These are phyloP conservation scores for Botryosphaeria dothidea DNA, from an alignment of 2,329 filamentous ascomycete genomes.

Conservation along the genomic window DNA sequence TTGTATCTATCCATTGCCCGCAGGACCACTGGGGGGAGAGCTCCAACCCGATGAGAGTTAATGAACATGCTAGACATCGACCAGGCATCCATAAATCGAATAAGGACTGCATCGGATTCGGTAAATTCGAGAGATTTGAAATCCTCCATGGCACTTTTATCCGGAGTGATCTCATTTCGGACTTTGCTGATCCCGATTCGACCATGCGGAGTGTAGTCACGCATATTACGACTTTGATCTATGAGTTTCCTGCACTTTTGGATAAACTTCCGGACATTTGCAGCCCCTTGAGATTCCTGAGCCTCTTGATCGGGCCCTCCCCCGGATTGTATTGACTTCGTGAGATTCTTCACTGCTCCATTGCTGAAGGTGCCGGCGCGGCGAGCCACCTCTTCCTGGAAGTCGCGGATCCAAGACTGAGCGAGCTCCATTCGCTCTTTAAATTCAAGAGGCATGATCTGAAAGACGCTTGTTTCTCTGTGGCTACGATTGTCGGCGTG, in stretches of 20 bases:
- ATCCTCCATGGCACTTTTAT: constrained; percentile 24
- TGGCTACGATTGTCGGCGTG: constrained; percentile 52
- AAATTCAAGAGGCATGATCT: constrained; percentile 60
- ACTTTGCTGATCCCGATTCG: constrained; percentile 42
- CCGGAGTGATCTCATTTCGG: constrained; percentile 25
- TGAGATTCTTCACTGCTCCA: background rate
- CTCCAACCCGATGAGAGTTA: constrained; percentile 53
- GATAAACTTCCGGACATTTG: constrained; percentile 41
- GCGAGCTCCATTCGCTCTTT: constrained; percentile 54
- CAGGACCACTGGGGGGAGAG: constrained; percentile 65
- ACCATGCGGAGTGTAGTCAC: constrained; percentile 35
- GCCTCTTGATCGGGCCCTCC: background rate
- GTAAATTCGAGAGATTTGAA: constrained; percentile 46
- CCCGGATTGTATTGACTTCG: background rate
- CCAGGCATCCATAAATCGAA: constrained; percentile 71
- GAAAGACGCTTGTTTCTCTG: constrained; percentile 60
- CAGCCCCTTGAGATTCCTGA: constrained; percentile 23
- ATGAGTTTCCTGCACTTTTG: constrained; percentile 43
- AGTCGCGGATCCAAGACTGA: constrained; percentile 55
- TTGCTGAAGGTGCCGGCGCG: background rate
- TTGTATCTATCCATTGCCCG: constrained; percentile 64
- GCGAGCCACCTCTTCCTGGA: constrained; percentile 49
- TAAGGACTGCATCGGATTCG: constrained; percentile 54
- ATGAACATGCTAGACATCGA: constrained; percentile 32
- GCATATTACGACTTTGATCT: constrained; percentile 38